phyloP scores from a whole-genome alignment of 208 protist genomes.

The Acanthamoeba sp. region DNA sequence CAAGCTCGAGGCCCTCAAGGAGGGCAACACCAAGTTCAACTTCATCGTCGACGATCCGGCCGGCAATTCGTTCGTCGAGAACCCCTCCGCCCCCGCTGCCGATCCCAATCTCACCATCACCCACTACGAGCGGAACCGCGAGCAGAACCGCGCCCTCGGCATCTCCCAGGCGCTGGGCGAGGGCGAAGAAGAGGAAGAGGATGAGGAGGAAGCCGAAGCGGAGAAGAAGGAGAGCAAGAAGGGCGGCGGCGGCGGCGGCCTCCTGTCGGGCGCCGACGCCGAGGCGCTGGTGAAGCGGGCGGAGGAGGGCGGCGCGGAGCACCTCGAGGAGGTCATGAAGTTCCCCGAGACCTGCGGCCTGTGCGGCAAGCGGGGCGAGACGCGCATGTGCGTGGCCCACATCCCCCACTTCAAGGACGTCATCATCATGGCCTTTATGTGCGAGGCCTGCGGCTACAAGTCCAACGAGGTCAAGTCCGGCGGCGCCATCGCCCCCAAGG shows the following conservation, averaged over 20 bases:
- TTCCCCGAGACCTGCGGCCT: slow-evolving; percentile 78
- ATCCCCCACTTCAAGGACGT: slow-evolving; percentile 94
- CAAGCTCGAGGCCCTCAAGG: slow-evolving; percentile 72
- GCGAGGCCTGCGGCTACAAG: slow-evolving; percentile 90
- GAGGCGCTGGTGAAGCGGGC: slow-evolving; percentile 42
- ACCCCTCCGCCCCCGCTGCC: slow-evolving; percentile 86
- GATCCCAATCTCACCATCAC: slow-evolving; percentile 88
- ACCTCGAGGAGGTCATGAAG: slow-evolving; percentile 76
- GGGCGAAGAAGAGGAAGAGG: slow-evolving; percentile 49
- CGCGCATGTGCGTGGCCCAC: slow-evolving; percentile 77
- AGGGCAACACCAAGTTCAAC: slow-evolving; percentile 84
- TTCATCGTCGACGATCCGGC: slow-evolving; percentile 90
- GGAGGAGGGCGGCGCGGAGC: background rate
- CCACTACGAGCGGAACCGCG: slow-evolving; percentile 88
- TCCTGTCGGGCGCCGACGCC: slow-evolving; percentile 35
- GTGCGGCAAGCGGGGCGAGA: slow-evolving; percentile 78
- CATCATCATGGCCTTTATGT: slow-evolving; percentile 89
- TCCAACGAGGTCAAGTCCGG: slow-evolving; percentile 91
- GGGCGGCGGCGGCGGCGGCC: background rate
- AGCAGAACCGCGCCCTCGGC: slow-evolving; percentile 91
- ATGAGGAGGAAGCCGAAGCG: background rate
- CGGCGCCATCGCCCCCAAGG: slow-evolving; percentile 87
- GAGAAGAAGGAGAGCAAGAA: slow-evolving; percentile 33
- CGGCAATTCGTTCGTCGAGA: slow-evolving; percentile 92
- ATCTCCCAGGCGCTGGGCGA: slow-evolving; percentile 73